Evolutionary conservation across 345 rosid species (phyloP).

Genomic region (Rhodomyrtus tomentosa): DNA sequence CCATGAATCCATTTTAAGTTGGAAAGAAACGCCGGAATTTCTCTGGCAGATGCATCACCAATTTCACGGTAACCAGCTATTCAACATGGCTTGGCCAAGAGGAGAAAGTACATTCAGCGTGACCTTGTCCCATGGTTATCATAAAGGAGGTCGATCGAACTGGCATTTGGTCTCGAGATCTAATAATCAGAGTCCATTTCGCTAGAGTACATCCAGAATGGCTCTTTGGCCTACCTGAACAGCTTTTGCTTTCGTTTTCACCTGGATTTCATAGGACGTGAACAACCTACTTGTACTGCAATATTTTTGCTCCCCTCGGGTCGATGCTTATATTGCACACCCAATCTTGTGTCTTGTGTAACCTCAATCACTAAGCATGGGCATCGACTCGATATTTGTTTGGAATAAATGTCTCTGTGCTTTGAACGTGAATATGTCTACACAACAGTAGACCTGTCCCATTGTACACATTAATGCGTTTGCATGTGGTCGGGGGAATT

Average conservation of each 20-base stretch:
- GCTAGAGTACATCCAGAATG: neutral
- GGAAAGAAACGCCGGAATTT: neutral
- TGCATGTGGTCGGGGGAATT: neutral
- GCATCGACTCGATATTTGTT: neutral
- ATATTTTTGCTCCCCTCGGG: neutral
- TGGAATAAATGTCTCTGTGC: neutral
- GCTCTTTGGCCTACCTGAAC: neutral
- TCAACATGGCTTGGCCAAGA: neutral
- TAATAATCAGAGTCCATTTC: neutral
- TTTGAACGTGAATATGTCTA: neutral
- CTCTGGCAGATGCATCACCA: neutral
- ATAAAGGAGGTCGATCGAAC: neutral
- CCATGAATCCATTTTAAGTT: slow-evolving; percentile 26
- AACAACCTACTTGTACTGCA: neutral
- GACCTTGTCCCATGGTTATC: neutral
- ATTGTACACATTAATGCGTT: neutral
- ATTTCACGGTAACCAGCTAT: neutral
- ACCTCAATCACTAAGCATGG: neutral
- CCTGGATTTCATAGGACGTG: neutral
- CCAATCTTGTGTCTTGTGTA: neutral
- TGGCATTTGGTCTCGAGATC: neutral
- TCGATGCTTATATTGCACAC: neutral
- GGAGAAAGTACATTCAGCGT: neutral
- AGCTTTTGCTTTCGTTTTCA: neutral
- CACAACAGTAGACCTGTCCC: neutral